Evolutionary conservation across 1,284 basidiomycete genomes (phyloP), one percentile per base, ranked within the genome.

Genomic region (Rhodotorula sp.): DNA sequence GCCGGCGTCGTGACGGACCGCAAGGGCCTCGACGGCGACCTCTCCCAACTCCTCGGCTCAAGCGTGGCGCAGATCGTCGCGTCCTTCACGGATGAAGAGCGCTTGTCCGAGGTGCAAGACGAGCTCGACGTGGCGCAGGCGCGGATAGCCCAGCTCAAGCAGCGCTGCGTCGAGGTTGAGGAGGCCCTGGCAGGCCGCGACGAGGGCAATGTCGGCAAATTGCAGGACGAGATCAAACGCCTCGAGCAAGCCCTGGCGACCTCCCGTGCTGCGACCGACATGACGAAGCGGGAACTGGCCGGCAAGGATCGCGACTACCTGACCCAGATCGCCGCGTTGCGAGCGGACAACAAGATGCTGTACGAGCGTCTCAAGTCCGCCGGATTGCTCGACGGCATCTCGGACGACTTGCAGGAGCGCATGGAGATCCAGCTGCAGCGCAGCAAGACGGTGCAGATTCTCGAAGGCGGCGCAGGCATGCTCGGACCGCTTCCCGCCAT

Each of bases 341-440:
- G 97, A 80, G 86, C 90, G 12, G 92, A 97, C 83, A 95, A 95
- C 72, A 87, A 92, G 84, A 95, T 97, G 81, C 82, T 97, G 26
- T 97, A 95, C 84, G 86, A 90, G 75, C 95, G 95, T 90, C 84
- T 97, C 60, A 91, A 89, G 79, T 90, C 94, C 78, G 86, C 90
- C 47, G 88, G 89, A 47, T 87, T 88, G 72, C 88, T 90, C 12
- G 88, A 92, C 88, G 93, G 85, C 89, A 93, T 80, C 85, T 92
- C 73, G 89, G 89, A 81, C 38, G 86, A 88, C 43, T 85, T 98
- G 48, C 90, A 97, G 49, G 86, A 89, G 54, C 87, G 88, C 45
- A 84, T 95, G 61, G 90, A 92, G 81, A 89, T 87, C 77, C 90
- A 93, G 78, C 86, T 92, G 78, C 90, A 95, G 80, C 85, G 93